These are phyloP conservation scores for Fusarium coicis DNA, from an alignment of 2,329 filamentous ascomycete genomes.

Conservation along the genomic window DNA sequence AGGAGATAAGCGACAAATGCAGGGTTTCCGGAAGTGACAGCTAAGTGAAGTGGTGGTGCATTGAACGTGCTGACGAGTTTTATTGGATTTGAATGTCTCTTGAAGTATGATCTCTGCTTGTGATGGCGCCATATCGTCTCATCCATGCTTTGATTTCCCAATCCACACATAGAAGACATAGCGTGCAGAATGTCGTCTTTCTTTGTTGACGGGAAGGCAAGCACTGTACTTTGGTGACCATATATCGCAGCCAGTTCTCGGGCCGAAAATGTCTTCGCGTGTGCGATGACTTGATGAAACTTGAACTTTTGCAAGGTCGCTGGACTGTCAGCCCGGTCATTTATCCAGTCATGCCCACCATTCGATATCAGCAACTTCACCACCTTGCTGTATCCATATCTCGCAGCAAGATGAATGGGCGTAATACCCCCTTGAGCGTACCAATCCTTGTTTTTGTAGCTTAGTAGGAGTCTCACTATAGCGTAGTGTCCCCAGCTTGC, in stretches of 20 bases:
- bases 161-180: background rate
- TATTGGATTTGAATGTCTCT: background rate
- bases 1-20: background rate
- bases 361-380: background rate
- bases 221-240: background rate
- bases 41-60: background rate
- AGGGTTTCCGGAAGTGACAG: fast-evolving
- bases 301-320: background rate
- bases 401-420: background rate
- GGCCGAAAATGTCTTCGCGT: background rate
- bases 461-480: background rate
- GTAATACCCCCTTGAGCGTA: background rate
- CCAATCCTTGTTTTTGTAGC: background rate
- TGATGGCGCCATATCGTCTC: background rate
- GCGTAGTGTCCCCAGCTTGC: background rate
- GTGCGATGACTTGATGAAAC: background rate
- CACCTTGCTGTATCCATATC: background rate
- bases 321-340: background rate
- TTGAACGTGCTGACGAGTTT: background rate
- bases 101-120: background rate
- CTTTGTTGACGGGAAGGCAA: background rate
- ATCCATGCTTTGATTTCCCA: background rate
- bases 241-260: background rate
- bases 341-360: background rate
- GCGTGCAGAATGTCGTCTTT: background rate